Conservation (phyloP, 371 early-diverging fungal genomes). For the Capillidium rhysosporum region DNA sequence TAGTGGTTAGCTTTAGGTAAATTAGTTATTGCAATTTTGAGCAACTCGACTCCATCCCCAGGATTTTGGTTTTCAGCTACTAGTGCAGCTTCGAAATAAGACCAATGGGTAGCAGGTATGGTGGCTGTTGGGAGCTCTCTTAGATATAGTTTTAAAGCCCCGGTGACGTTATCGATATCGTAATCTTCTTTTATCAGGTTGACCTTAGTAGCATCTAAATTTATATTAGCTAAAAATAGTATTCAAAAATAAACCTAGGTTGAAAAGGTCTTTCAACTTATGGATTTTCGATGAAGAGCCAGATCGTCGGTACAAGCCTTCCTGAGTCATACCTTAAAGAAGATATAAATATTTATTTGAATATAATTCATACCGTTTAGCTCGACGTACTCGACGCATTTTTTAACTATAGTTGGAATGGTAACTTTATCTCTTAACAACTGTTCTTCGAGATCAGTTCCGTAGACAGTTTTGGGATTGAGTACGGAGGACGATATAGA, state of each 20-base stretch:
- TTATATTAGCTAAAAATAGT: neutral
- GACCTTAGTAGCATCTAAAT: slow-evolving; percentile 32
- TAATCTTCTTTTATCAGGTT: slow-evolving; percentile 36
- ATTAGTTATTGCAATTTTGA: neutral
- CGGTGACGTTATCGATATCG: slow-evolving; percentile 60
- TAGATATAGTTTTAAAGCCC: slow-evolving; percentile 77
- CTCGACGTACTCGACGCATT: slow-evolving; percentile 62
- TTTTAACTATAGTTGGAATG: slow-evolving; percentile 46
- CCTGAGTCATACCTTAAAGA: slow-evolving; percentile 24
- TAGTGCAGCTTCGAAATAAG: slow-evolving; percentile 38
- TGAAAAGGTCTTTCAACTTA: slow-evolving; percentile 40
- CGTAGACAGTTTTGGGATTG: slow-evolving; percentile 45
- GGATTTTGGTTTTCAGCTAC: neutral
- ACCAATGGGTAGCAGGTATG: slow-evolving; percentile 37
- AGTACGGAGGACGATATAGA: slow-evolving; percentile 27
- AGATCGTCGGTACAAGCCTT: slow-evolving; percentile 70
- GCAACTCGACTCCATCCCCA: neutral
- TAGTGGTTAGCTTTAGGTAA: slow-evolving; percentile 15
- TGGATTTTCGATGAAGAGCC: slow-evolving; percentile 48
- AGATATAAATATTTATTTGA: neutral
- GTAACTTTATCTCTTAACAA: slow-evolving; percentile 39
- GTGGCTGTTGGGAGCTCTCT: slow-evolving; percentile 77
- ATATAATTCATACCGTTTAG: slow-evolving; percentile 14
- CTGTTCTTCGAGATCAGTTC: slow-evolving; percentile 29
- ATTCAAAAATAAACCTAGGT: slow-evolving; percentile 23